Percentiles rank a stretch among this genome's conserved stretches.
Evolutionary conservation across 129 eudicot genomes (phyloP).

Genomic region (Centrapalus pauciflorus): DNA sequence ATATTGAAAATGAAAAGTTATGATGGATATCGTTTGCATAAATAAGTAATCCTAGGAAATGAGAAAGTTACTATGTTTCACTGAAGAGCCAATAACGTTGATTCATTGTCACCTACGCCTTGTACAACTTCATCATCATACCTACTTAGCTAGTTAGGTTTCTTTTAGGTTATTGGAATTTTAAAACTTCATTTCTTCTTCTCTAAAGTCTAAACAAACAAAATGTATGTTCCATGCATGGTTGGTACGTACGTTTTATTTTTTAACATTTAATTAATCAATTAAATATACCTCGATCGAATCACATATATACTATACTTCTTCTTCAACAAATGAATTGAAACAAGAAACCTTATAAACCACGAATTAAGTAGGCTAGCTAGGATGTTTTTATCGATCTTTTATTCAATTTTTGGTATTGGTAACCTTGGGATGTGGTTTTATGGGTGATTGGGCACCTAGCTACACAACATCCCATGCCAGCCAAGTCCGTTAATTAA

Average conservation of each 20-base stretch:
- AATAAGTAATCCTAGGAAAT: slow-evolving; percentile 30
- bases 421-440: too few relatives aligned
- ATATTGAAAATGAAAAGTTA: slow-evolving; percentile 24
- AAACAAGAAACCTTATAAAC: too few relatives aligned
- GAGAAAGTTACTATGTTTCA: slow-evolving; percentile 21
- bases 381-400: too few relatives aligned
- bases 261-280: too few relatives aligned
- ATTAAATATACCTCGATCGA: slow-evolving; percentile 3
- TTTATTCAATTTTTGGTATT: too few relatives aligned
- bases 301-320: too few relatives aligned
- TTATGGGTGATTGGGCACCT: too few relatives aligned
- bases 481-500: too few relatives aligned
- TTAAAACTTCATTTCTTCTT: slow-evolving; percentile 13
- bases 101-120: slow-evolving; percentile 32
- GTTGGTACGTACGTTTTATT: neutral
- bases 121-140: slow-evolving; percentile 24
- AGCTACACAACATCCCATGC: too few relatives aligned
- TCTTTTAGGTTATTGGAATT: slow-evolving; percentile 21
- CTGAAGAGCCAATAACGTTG: slow-evolving; percentile 28
- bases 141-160: too few relatives aligned
- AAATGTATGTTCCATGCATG: neutral
- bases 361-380: too few relatives aligned
- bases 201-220: slow-evolving; percentile 22
- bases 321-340: too few relatives aligned
- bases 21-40: slow-evolving; percentile 8